Base-by-base conservation (phyloP, 257 asterid species). In the Solanum paucissectum region DNA sequence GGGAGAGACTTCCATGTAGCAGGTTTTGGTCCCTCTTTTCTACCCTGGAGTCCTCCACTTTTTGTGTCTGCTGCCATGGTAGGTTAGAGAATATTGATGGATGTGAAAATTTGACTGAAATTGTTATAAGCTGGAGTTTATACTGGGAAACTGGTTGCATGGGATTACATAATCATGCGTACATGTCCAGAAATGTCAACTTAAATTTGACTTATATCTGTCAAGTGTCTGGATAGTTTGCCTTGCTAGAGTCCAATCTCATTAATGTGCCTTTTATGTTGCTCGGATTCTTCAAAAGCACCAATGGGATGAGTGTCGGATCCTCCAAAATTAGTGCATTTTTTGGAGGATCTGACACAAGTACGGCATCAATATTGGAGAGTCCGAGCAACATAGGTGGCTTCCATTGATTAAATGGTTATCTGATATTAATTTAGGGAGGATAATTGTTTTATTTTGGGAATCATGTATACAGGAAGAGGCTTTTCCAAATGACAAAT, bases 401-500 rank as follows among this genome's bases (percentile, higher is more conserved):
- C 42, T 49, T 49, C 6, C 85, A 8, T 9, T 44, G 40, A 40
- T 46, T 46, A 79, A 44, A 46, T 46, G 85, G 68, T 46, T 46
- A 9, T 46, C 29, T 29, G 27, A 49, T 12, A 82, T 9, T 29
- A 27, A 82, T 82, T 82, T 49, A 49, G 69, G 23, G 44, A 82
- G 69, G 40, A 46, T 82, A 82, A 49, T 82, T 49, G 69, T 49
- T 46, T 29, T 49, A 44, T 5, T 58, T 46, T 27, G 89, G 52
- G 68, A 83, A 88, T 84, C 44, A 25, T 86, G 12, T 84, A n/a
- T 83, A 52, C 93, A 93, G 96, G 92, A 93, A 90, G 89, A 90
- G 93, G 89, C 96, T 93, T 83, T 93, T 93, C 88, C 92, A 90
- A 90, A 87, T 93, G 96, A 91, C 91, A 72, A 92, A 92, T 88